Evolutionary conservation across 495 filamentous ascomycete species (phyloP).

Genomic region (Talaromyces stipitatus): DNA sequence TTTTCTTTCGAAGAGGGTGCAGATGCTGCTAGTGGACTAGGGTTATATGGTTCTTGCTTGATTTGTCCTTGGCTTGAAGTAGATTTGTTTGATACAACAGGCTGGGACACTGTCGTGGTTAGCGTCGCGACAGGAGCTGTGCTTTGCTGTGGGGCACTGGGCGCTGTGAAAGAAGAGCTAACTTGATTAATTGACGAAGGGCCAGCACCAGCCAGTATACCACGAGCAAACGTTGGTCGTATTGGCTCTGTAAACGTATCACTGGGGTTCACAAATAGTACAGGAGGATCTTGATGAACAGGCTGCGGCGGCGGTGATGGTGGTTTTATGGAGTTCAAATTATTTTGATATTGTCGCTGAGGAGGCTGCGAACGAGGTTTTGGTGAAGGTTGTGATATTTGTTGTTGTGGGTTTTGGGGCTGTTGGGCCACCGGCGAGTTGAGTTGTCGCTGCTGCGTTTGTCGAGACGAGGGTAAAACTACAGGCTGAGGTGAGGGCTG

Average conservation of each 20-base stretch:
- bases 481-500: neutral
- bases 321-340: neutral
- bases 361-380: slow-evolving; percentile 14
- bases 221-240: slow-evolving; percentile 28
- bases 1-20: slow-evolving; percentile 13
- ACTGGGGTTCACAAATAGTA: slow-evolving; percentile 34
- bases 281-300: slow-evolving; percentile 11
- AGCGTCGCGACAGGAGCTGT: slow-evolving; percentile 13
- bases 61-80: neutral
- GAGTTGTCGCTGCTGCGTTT: neutral
- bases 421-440: slow-evolving; percentile 6
- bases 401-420: slow-evolving; percentile 22
- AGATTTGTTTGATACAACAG: slow-evolving; percentile 11
- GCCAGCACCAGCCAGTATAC: slow-evolving; percentile 7
- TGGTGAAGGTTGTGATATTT: slow-evolving; percentile 21
- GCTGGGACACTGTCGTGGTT: neutral
- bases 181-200: slow-evolving; percentile 22
- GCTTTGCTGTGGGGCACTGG: slow-evolving; percentile 18
- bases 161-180: neutral
- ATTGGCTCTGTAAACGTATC: slow-evolving; percentile 13
- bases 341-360: neutral
- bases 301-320: slow-evolving; percentile 15
- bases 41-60: neutral
- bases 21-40: neutral
- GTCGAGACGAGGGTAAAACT: neutral